Base-by-base conservation (phyloP, 2,329 filamentous ascomycete species). In the Claviceps fusiformis region DNA sequence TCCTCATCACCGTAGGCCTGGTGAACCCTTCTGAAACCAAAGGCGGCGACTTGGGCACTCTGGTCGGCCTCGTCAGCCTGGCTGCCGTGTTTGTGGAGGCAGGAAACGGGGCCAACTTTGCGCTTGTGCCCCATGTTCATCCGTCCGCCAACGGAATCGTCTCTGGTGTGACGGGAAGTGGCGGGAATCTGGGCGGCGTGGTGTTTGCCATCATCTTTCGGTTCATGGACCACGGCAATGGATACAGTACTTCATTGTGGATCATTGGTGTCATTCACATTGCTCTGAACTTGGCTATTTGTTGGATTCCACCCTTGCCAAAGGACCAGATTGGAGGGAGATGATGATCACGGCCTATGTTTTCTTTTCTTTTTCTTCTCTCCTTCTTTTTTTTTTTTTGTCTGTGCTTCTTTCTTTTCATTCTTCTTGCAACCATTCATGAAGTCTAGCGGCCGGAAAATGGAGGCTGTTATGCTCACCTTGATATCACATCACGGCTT, bases 101-200 rank as follows among this genome's bases (percentile, higher is more conserved):
- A 2, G 84, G 83, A 46, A 95, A 95, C 65, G 91, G 91, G 0
- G 83, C 88, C 45, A 93, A 88, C 71, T 95, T 93, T 69, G 82
- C 88, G 0, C 77, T 95, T 6, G 85, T 95, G 29, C 89, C 90
- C 3, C 91, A 95, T 65, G 85, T 95, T 1, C 86, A 91, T 68
- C 88, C 89, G 1, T 79, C 78, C 58, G 87, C 89, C 57, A 95
- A 95, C 68, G 90, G 89, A 15, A 67, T 79, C 55, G 78, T 95
- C 7, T 87, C 85, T 1, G 90, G 90, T 13, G 73, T 87, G 41
- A 85, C 89, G 0, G 91, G 91, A 10, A 89, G 86, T 0, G 76
- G 80, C 9, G 90, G 91, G 1, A 96, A 95, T 64, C 69, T 95
- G 10, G 91, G 91, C 4, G 91, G 91, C 13, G 82, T 95, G 53